A percentile compares a stretch with the other conserved stretches of the same genome.
Evolutionary conservation across 2,329 filamentous ascomycete genomes (phyloP).

Genomic region (Talaromyces atroroseus): DNA sequence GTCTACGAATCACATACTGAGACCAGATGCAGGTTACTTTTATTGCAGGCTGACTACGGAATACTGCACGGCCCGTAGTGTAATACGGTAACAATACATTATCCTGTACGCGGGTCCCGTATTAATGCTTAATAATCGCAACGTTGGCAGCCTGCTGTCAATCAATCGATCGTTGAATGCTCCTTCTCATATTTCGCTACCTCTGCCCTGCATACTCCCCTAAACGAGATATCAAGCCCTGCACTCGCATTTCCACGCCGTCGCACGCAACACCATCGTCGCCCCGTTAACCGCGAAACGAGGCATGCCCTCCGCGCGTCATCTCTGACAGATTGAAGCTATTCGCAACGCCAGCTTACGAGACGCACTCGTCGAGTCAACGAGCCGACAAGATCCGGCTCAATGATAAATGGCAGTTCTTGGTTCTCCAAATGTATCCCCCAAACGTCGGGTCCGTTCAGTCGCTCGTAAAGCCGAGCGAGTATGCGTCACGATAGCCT

Average conservation of each 20-base stretch:
- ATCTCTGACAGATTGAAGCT: background rate
- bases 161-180: background rate
- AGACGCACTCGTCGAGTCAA: background rate
- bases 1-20: no score
- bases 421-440: conserved; percentile 35
- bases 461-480: conserved; percentile 61
- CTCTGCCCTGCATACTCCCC: no score
- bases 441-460: conserved; percentile 37
- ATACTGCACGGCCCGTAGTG: background rate
- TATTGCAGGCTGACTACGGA: background rate
- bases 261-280: no score
- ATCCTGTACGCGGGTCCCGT: background rate
- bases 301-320: background rate
- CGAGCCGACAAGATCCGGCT: background rate
- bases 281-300: no score
- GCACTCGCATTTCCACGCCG: no score
- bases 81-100: background rate
- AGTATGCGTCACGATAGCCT: conserved; percentile 71
- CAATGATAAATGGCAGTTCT: conserved; percentile 31
- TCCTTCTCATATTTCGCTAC: no score
- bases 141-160: background rate
- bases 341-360: background rate
- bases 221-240: no score
- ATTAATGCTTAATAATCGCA: background rate
- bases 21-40: no score